Base-by-base conservation (phyloP, 768 basidiomycete genomes). In the Mycena metata region DNA sequence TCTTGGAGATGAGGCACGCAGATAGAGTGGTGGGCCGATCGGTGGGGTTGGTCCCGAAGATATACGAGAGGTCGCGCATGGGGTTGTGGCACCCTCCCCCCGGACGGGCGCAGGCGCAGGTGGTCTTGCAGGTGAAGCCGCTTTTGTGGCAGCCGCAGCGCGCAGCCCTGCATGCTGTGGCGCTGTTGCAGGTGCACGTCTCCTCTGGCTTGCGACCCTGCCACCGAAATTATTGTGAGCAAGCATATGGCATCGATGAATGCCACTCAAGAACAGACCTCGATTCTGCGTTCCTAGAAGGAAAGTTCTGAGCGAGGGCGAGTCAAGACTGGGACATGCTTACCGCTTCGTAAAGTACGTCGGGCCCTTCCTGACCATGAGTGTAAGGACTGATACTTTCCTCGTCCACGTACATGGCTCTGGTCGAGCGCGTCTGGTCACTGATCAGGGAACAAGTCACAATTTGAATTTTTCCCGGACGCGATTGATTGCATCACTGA, bases 61-160 rank as follows among this genome's bases (percentile, higher is more conserved):
- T 62, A 12, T 62, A 62, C 17, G 60, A 42, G n/a, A 62, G 41
- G 39, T 52, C 60, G 24, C 42, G 21, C 60, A 62, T 62, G 13
- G 16, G 52, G 50, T 62, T 62, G 50, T 62, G 16, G 60, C 60
- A 62, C 35, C 41, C 19, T n/a, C 60, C 39, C 2, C 39, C 60
- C 4, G n/a, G 23, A 8, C 16, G 11, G n/a, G 60, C 9, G 41
- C 60, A 52, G 4, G 49, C 41, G 15, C 60, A 62, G 26, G 24
- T 26, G 15, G 13, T 35, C 30, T 62, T 62, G 50, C 60, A 62
- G 9, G 30, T 39, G 21, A 62, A 51, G 39, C 60, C 60, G 12
- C 49, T n/a, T 30, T 62, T 62, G 39, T 62, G 42, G 17, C 60
- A 52, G 0, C 60, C 60, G 13, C 60, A 62, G 49, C 50, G 50